These are phyloP conservation scores for Nannochloropsis salina DNA, from an alignment of 108 stramenopile genomes.

Conservation along the genomic window DNA sequence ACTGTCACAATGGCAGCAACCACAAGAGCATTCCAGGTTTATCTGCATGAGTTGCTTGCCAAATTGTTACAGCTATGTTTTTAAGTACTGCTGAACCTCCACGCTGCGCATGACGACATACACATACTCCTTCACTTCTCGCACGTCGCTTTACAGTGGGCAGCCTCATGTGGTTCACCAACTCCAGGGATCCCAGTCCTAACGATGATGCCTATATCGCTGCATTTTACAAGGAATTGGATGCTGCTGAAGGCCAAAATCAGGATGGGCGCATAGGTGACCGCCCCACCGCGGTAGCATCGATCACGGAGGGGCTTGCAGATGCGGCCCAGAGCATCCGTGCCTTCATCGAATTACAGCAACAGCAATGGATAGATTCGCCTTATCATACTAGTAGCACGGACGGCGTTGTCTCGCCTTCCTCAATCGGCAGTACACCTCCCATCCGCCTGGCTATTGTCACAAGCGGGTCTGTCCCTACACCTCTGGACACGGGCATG, in stretches of 20 bases:
- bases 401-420: background rate
- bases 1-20: too few species aligned
- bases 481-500: background rate
- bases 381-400: too few species aligned
- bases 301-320: background rate
- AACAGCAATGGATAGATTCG: background rate
- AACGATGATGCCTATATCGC: background rate
- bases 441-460: slow-evolving; percentile 13
- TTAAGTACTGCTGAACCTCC: too few species aligned
- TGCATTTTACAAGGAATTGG: background rate
- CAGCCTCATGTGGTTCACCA: background rate
- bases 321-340: background rate
- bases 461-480: slow-evolving; percentile 2
- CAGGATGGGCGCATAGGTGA: background rate
- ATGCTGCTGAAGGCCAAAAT: background rate
- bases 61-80: too few species aligned
- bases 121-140: too few species aligned
- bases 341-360: background rate
- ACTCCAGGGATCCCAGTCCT: background rate
- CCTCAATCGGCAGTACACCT: background rate
- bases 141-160: too few species aligned
- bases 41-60: too few species aligned
- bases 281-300: background rate
- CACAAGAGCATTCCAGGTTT: too few species aligned
- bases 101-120: too few species aligned